Conservation (phyloP, 305 asterid species). For the Plantago rigida region DNA sequence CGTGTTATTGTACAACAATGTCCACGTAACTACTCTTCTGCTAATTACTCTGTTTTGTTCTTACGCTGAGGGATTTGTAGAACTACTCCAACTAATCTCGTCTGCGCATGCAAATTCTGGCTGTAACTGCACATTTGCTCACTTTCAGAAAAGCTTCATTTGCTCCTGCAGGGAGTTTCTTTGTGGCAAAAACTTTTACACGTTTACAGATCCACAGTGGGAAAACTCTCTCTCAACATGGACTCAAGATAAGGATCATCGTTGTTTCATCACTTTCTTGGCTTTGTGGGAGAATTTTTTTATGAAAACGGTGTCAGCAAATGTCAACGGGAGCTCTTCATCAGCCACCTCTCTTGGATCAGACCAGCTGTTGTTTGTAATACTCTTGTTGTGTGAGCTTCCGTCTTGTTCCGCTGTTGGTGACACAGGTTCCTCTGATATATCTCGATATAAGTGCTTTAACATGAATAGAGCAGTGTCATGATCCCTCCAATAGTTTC, state of each 20-base stretch:
- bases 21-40: too few species aligned
- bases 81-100: too few species aligned
- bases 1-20: too few species aligned
- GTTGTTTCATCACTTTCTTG: constrained; percentile 31
- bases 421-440: constrained; percentile 50
- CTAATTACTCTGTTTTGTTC: too few species aligned
- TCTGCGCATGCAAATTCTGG: too few species aligned
- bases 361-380: constrained; percentile 33
- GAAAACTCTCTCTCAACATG: not conserved
- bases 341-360: constrained; percentile 54
- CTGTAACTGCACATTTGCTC: too few species aligned
- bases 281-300: constrained; percentile 50
- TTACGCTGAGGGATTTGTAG: too few species aligned
- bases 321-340: constrained; percentile 78
- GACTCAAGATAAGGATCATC: constrained; percentile 12
- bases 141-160: too few species aligned
- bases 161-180: too few species aligned
- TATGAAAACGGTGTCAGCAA: constrained; percentile 46
- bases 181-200: too few species aligned
- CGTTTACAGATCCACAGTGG: too few species aligned
- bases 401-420: constrained; percentile 30
- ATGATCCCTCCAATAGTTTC: constrained; percentile 87
- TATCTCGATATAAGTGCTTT: constrained; percentile 77
- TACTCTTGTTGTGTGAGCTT: constrained; percentile 29
- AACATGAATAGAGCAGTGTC: constrained; percentile 91